Percentiles rank a stretch among this genome's conserved stretches.
Conservation (phyloP, 371 early-diverging fungal species). For the Circinella minor region DNA sequence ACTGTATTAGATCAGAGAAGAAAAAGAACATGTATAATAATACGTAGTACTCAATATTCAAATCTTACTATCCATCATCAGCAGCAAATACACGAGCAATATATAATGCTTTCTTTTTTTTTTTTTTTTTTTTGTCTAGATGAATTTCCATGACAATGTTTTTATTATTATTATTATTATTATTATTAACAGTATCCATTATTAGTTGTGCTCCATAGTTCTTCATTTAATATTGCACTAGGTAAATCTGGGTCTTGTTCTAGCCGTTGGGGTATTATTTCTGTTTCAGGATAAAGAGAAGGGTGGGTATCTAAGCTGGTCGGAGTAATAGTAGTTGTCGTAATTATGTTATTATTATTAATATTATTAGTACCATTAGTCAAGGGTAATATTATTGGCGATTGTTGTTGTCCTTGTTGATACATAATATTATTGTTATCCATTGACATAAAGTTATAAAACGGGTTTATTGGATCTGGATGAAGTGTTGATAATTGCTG, state of each 20-base stretch:
- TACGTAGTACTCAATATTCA: too few species aligned
- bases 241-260: conserved; percentile 16
- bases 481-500: not conserved
- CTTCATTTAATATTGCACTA: conserved; percentile 9
- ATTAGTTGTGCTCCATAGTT: not conserved
- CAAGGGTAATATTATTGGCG: not conserved
- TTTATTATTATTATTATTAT: not conserved
- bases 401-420: not conserved
- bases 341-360: too few species aligned
- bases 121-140: too few species aligned
- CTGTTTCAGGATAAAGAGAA: not conserved
- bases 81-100: too few species aligned
- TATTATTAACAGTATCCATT: not conserved
- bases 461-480: not conserved
- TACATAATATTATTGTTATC: not conserved
- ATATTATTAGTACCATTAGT: too few species aligned
- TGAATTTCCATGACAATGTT: too few species aligned
- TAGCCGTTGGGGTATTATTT: not conserved
- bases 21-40: too few species aligned
- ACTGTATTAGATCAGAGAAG: too few species aligned
- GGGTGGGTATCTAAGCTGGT: not conserved
- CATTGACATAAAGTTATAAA: not conserved
- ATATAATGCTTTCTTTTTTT: too few species aligned
- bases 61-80: too few species aligned
- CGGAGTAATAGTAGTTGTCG: too few species aligned